These are phyloP conservation scores for Blastomyces percursus DNA, from an alignment of 2,329 filamentous ascomycete species.

Conservation along the genomic window DNA sequence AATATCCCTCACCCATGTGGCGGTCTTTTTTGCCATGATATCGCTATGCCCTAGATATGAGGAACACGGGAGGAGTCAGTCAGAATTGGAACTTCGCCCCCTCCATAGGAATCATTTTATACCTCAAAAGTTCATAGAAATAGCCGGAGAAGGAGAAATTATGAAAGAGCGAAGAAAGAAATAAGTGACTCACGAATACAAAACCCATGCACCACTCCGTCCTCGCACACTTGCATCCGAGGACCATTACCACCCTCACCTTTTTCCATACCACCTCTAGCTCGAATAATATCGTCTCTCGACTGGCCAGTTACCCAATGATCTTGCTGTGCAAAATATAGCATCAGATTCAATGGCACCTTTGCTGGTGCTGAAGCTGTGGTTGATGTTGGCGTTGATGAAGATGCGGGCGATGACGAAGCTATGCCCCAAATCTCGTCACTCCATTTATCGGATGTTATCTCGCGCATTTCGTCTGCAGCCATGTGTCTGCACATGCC, in stretches of 20 bases:
- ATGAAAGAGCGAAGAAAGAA: neutral
- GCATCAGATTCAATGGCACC: conserved; percentile 39
- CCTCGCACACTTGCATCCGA: conserved; percentile 45
- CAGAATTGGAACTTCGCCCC: neutral
- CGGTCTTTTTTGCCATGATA: conserved; percentile 43
- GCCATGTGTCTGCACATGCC: conserved; percentile 40
- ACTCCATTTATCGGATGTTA: conserved; percentile 47
- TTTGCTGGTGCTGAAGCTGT: conserved; percentile 15
- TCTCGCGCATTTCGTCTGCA: conserved; percentile 46
- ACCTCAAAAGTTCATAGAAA: neutral
- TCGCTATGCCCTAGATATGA: conserved; percentile 29
- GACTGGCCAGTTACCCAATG: conserved; percentile 52
- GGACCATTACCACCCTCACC: conserved; percentile 31
- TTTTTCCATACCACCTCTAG: conserved; percentile 26
- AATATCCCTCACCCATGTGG: conserved; percentile 39
- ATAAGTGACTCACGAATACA: conserved; percentile 40
- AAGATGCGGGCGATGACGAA: neutral
- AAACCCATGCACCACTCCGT: conserved; percentile 49
- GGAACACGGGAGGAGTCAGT: neutral
- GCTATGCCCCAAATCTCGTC: conserved; percentile 49
- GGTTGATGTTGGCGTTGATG: neutral
- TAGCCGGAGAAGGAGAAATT: neutral
- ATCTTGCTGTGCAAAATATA: conserved; percentile 50
- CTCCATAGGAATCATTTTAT: neutral
- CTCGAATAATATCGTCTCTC: conserved; percentile 43